Conservation (phyloP, 2,329 filamentous ascomycete genomes). For the Colletotrichum euphorbiae region DNA sequence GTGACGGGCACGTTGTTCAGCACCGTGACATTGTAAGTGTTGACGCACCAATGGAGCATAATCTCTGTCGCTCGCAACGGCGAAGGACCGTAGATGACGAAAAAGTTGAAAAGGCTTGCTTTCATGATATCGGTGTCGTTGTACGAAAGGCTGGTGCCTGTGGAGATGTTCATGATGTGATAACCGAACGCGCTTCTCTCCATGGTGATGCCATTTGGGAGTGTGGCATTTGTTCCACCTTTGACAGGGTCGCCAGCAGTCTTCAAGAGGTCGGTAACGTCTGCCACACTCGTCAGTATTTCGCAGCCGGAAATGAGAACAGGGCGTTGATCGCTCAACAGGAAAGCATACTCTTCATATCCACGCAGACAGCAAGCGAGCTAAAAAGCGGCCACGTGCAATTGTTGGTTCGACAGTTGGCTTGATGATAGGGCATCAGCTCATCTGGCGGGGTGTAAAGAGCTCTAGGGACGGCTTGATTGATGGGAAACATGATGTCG, state of each 20-base stretch:
- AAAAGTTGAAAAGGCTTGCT: conserved; percentile 20
- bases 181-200: background rate
- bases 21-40: conserved; percentile 19
- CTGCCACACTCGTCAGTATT: background rate
- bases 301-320: background rate
- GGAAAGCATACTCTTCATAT: conserved; percentile 16
- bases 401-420: conserved; percentile 19
- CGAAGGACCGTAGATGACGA: conserved; percentile 3
- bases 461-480: conserved; percentile 8
- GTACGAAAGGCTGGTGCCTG: conserved; percentile 10
- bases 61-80: conserved; percentile 9
- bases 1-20: conserved; percentile 20
- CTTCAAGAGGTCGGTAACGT: background rate
- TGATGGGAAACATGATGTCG: conserved; percentile 24
- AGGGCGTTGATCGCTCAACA: background rate
- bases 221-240: background rate
- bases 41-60: conserved; percentile 28
- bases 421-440: conserved; percentile 4
- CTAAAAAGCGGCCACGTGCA: conserved; percentile 25
- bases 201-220: conserved; percentile 11
- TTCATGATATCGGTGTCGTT: conserved; percentile 3
- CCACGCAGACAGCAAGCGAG: conserved; percentile 24
- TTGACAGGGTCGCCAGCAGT: background rate
- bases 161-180: conserved; percentile 14
- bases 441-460: conserved; percentile 15